These are phyloP conservation scores for Pseudogymnoascus sp. DNA, from an alignment of 2,329 filamentous ascomycete genomes.

Conservation along the genomic window DNA sequence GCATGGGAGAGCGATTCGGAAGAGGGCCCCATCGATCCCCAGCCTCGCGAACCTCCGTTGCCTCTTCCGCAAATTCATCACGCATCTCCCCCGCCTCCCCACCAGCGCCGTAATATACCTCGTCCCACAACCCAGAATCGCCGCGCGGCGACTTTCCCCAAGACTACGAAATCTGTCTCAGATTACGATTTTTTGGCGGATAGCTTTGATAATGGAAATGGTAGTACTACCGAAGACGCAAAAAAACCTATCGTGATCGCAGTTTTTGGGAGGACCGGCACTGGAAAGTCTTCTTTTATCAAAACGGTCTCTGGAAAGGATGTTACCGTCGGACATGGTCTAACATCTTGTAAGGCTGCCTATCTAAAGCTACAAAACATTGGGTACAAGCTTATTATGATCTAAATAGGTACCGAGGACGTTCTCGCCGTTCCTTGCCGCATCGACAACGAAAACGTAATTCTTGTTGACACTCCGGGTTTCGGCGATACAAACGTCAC, in stretches of 20 bases:
- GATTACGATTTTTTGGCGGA: neutral
- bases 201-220: neutral
- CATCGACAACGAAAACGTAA: neutral
- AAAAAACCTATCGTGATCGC: slow-evolving; percentile 23
- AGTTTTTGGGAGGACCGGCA: slow-evolving; percentile 34
- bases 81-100: too few relatives aligned
- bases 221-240: slow-evolving; percentile 19
- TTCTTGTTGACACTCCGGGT: slow-evolving; percentile 33
- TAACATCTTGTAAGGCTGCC: slow-evolving; percentile 23
- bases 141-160: too few relatives aligned
- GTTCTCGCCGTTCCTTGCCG: slow-evolving; percentile 2
- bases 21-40: neutral
- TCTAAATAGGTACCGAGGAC: slow-evolving; percentile 10
- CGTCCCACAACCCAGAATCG: neutral
- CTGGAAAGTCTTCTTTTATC: slow-evolving; percentile 34
- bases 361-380: neutral
- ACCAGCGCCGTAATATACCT: neutral
- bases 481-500: slow-evolving; percentile 32
- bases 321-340: slow-evolving; percentile 25
- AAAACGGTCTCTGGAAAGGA: slow-evolving; percentile 15
- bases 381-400: neutral
- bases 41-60: neutral
- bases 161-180: too few relatives aligned
- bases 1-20: neutral
- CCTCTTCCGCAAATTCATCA: neutral